Evolutionary conservation across 192 early-diverging fungal species (phyloP), one percentile per base, ranked within the genome.

Genomic region (Ramicandelaber brevisporus): DNA sequence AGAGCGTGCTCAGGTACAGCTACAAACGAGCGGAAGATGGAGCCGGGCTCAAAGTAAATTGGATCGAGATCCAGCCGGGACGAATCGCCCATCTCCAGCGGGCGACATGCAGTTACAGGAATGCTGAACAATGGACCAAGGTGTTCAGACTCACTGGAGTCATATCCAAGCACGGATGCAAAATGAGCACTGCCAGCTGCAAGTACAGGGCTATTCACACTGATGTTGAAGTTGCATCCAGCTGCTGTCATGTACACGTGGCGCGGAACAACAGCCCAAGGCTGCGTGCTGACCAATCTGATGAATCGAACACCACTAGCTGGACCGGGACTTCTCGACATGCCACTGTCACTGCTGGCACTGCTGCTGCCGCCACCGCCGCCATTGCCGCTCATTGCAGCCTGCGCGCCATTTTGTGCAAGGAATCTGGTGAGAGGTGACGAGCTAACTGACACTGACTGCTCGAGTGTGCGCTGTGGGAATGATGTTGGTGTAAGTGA

Each of bases 51-150:
- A 30, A 83, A 85, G 12, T 53, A 45, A 20, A 82, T 33, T 6
- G 50, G 41, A 11, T 57, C 36, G 36, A 69, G 80, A 13, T 43
- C 38, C 20, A 66, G 33, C 21, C 42, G 53, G 7, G 59, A 55
- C 1, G 57, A 56, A 7, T 40, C 41, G 17, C 44, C 48, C 16
- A 65, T 48, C 8, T 31, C 40, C 5, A 46, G 24, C 13, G 85
- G 82, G 51, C 88, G 92, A 36, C 70, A 68, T 11, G 95, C 73
- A 5, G 80, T 84, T 10, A 98, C 57, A 8, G 89, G 89, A 22
- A 98, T 48, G 28, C 53, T 53, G 57, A 90, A 90, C 3, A 93
- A 46, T 5, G 75, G 73, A 4, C 82, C 84, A n/a, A n/a, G n/a
- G 20, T 63, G 72, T 14, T 60, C 68, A 16, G 57, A 53, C 33